Percentiles rank a stretch among this genome's conserved stretches.
phyloP scores from a whole-genome alignment of 2,329 filamentous ascomycete genomes.

The Diaporthe sp. region DNA sequence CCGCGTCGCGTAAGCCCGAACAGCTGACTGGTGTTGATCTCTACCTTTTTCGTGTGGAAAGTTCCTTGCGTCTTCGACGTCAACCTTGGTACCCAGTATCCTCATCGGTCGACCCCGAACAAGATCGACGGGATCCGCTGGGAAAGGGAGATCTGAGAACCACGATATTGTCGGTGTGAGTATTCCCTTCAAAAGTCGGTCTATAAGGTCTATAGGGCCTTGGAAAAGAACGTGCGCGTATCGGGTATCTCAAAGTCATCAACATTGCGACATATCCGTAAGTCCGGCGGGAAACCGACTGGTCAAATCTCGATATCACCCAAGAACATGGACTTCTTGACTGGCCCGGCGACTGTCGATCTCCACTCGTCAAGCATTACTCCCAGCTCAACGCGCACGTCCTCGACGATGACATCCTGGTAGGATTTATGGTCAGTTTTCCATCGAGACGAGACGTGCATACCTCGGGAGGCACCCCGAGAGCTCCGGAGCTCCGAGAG shows the following conservation, averaged over 20 bases:
- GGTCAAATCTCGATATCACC: slow-evolving; percentile 5
- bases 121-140: slow-evolving; percentile 22
- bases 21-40: slow-evolving; percentile 22
- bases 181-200: slow-evolving; percentile 5
- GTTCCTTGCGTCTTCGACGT: background rate
- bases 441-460: background rate
- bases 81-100: slow-evolving; percentile 2
- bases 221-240: background rate
- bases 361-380: slow-evolving; percentile 36
- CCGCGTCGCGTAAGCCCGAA: slow-evolving; percentile 15
- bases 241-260: slow-evolving; percentile 16
- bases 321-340: slow-evolving; percentile 32
- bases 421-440: background rate
- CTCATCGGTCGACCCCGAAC: slow-evolving; percentile 23
- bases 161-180: slow-evolving; percentile 27
- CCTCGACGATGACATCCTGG: slow-evolving; percentile 34
- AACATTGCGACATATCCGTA: slow-evolving; percentile 13
- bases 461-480: background rate
- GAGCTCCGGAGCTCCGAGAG: too few relatives aligned
- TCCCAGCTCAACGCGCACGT: slow-evolving; percentile 29
- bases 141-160: slow-evolving; percentile 11
- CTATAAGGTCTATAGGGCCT: slow-evolving; percentile 7
- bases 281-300: background rate
- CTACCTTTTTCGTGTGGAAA: background rate
- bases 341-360: slow-evolving; percentile 25